Base-by-base conservation (phyloP, 345 rosid genomes). In the Cardamine occulta region DNA sequence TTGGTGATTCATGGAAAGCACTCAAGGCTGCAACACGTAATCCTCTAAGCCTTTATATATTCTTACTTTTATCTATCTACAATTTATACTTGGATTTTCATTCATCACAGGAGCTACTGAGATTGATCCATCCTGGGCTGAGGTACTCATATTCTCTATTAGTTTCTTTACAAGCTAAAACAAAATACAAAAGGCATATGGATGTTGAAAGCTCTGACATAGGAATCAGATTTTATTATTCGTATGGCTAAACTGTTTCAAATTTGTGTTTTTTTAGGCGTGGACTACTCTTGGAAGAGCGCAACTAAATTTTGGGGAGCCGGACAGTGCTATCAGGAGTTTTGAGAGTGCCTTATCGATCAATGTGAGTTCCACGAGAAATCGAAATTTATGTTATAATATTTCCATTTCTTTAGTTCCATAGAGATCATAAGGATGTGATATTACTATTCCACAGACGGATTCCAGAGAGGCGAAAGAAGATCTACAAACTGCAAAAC, bases 271-370 rank as follows among this genome's bases (percentile, higher is more conserved):
- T 26, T 23, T 32, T 66, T 77, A 93, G 98, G 97, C 91, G 17
- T 89, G 98, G 96, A 48, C 86, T 78, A 91, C 98, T 48, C 97
- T 94, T 63, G 97, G 96, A 77, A 89, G 97, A 80, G 89, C 98
- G 49, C 97, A 94, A 70, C 82, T 94, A 19, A 94, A 94, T 83
- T 93, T 87, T 42, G 97, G 98, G 72, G 97, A 94, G 81, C 97
- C 94, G 6, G 96, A 91, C 75, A 82, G 74, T 74, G 94, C 96
- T 31, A 84, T 88, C 42, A 85, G 74, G 66, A 93, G 94, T 79
- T 87, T 93, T 45, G 93, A 87, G 60, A 83, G 61, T 55, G 94
- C 96, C 51, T 74, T 91, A 78, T 86, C 86, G 10, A 67, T 91
- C 67, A 86, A 88, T 88, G 98, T 89, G 44, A 69, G 75, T 67